These are phyloP conservation scores for Wallacemonas collosoma DNA, from an alignment of 208 protist species.

Conservation along the genomic window DNA sequence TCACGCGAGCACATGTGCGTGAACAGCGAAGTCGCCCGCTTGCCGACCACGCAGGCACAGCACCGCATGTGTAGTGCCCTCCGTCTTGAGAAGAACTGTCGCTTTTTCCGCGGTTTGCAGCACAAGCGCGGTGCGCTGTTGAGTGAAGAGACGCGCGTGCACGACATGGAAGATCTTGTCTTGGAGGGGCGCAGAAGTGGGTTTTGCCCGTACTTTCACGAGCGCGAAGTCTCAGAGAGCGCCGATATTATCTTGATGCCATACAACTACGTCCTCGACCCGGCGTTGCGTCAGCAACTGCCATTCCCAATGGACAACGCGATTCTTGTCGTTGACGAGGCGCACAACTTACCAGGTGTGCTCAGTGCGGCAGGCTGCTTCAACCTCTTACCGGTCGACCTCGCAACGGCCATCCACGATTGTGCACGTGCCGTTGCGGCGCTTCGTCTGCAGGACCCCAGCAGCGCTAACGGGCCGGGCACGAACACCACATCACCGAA, in stretches of 20 bases:
- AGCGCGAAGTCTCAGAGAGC: slow-evolving; percentile 72
- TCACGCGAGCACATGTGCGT: slow-evolving; percentile 98
- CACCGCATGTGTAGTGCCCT: slow-evolving; percentile 72
- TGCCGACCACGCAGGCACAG: slow-evolving; percentile 70
- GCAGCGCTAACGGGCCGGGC: background rate
- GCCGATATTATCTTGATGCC: slow-evolving; percentile 97
- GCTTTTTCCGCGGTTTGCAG: slow-evolving; percentile 70
- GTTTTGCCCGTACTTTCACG: slow-evolving; percentile 97
- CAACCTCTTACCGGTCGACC: slow-evolving; percentile 66
- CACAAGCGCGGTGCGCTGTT: slow-evolving; percentile 22
- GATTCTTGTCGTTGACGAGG: slow-evolving; percentile 97
- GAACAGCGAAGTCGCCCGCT: slow-evolving; percentile 79
- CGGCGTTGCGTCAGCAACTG: slow-evolving; percentile 81
- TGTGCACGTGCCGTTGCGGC: slow-evolving; percentile 69
- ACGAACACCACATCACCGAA: background rate
- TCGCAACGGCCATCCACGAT: slow-evolving; percentile 84
- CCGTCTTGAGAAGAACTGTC: slow-evolving; percentile 67
- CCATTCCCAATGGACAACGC: slow-evolving; percentile 68
- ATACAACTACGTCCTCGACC: slow-evolving; percentile 98
- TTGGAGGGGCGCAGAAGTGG: slow-evolving; percentile 50
- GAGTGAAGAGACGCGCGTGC: slow-evolving; percentile 42
- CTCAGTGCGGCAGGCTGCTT: slow-evolving; percentile 58
- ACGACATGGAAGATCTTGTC: slow-evolving; percentile 96
- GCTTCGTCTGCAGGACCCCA: slow-evolving; percentile 29
- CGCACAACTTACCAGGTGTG: slow-evolving; percentile 94